Conservation (phyloP, 768 basidiomycete genomes). For the Daedaleopsis nitida region DNA sequence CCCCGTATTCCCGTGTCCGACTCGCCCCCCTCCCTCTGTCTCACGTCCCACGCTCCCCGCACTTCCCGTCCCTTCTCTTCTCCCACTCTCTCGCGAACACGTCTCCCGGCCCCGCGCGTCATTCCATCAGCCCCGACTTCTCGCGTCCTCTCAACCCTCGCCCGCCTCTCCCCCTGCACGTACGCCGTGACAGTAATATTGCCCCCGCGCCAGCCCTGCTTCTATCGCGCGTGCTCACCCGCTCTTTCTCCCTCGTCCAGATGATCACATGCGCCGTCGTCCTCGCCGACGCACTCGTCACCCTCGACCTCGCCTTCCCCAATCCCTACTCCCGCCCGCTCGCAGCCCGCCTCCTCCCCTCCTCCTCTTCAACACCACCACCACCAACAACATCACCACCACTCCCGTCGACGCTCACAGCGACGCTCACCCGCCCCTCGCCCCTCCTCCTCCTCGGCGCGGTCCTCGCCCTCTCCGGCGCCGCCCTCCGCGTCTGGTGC, state of each 20-base stretch:
- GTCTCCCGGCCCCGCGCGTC: no score
- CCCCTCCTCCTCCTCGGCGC: conserved; percentile 33
- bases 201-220: no score
- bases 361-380: conserved; percentile 1
- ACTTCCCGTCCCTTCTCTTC: background rate
- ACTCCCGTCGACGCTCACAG: background rate
- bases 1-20: background rate
- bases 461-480: conserved; percentile 30
- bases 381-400: background rate
- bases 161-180: no score
- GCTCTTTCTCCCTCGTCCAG: conserved; percentile 11
- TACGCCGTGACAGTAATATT: no score
- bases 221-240: background rate
- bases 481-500: conserved; percentile 38
- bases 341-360: conserved; percentile 13
- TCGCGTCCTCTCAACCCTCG: background rate
- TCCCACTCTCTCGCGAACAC: no score
- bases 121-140: background rate
- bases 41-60: background rate
- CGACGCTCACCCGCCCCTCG: conserved; percentile 13
- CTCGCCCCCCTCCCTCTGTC: background rate
- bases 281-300: conserved; percentile 24
- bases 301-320: conserved; percentile 22
- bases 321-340: conserved; percentile 14
- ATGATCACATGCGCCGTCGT: conserved; percentile 26